phyloP scores from a whole-genome alignment of 1,284 basidiomycete genomes.

The Leccinum subrobustum region DNA sequence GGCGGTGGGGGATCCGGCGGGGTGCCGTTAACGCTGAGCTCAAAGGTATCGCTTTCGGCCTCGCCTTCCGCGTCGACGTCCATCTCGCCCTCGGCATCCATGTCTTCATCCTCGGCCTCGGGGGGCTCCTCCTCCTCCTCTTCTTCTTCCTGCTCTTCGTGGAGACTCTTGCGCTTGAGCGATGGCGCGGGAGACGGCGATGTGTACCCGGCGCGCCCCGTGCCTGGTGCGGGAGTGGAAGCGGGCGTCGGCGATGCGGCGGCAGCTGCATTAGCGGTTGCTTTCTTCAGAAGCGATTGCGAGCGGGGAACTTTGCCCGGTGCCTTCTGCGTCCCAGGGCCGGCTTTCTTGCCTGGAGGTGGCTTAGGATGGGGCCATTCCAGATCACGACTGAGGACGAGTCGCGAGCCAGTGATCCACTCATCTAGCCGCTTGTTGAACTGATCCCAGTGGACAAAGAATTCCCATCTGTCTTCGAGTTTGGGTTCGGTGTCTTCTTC shows the following conservation, averaged over 20 bases:
- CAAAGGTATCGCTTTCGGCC: conserved; percentile 56
- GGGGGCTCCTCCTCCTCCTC: conserved; percentile 42
- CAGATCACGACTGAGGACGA: conserved; percentile 84
- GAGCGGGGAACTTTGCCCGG: conserved; percentile 60
- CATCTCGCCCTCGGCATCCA: conserved; percentile 54
- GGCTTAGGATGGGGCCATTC: conserved; percentile 95
- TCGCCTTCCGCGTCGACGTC: conserved; percentile 50
- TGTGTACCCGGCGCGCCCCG: conserved; percentile 44
- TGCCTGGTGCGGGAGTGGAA: conserved; percentile 46
- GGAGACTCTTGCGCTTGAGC: conserved; percentile 64
- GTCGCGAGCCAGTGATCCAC: conserved; percentile 90
- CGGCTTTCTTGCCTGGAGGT: conserved; percentile 53
- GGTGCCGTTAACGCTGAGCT: conserved; percentile 47
- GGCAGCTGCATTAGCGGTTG: conserved; percentile 68
- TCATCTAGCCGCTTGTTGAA: conserved; percentile 99
- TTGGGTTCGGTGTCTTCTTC: conserved; percentile 50
- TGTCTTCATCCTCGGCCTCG: conserved; percentile 50
- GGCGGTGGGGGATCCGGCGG: conserved; percentile 44
- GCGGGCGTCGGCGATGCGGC: conserved; percentile 50
- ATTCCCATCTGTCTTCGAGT: conserved; percentile 83
- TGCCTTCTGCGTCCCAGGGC: conserved; percentile 46
- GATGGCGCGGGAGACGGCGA: conserved; percentile 57
- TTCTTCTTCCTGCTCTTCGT: conserved; percentile 59
- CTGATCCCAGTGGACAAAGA: conserved; percentile 96
- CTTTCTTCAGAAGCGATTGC: conserved; percentile 68